Evolutionary conservation across 495 filamentous ascomycete species (phyloP), one percentile per base, ranked within the genome.

Genomic region (Penicillium parvum): DNA sequence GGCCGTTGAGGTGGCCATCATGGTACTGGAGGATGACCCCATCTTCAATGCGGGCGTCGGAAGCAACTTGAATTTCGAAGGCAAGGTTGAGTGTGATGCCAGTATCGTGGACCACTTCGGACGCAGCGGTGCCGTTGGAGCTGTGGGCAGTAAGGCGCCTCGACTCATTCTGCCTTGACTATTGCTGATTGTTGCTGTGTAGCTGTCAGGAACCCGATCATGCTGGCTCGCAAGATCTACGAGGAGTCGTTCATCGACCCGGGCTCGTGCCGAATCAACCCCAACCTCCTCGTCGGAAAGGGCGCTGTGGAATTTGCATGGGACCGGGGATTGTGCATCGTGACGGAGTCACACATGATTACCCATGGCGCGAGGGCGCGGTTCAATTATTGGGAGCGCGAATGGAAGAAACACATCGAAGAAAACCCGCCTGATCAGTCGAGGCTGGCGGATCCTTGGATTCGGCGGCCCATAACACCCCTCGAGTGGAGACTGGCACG

Each of bases 41-140:
- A 95, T 98, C 54, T 97, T 94, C 16, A 98, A 98, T 63, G 84
- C 90, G 11, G 92, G 94, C 11, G 96, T 84, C 53, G 94, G 94
- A 22, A 97, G 94, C 67, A 98, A 98, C 55, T 66, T 96, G n/a
- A 79, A 83, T 33, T 82, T 90, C 37, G 84, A 96, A 49, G 92
- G 92, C 3, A 77, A 80, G 11, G 92, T 96, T 17, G 94, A 98
- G 58, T 89, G 90, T 54, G 92, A 98, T 66, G 94, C 92, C 23
- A 86, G 86, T 0, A 79, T 98, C 26, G 83, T 97, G 26, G 90
- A 98, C 55, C 87, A 96, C 55, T 70, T 80, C 32, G 92, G 92
- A 8, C 81, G 88, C 52, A 96, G 90, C 63, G 92, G 92, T 43
- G 92, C 88, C 37, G 92, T 84, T 55, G 94, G 90, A 48, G 94